Evolutionary conservation across 2,329 filamentous ascomycete genomes (phyloP).

Genomic region (Rhynchosporium agropyri): DNA sequence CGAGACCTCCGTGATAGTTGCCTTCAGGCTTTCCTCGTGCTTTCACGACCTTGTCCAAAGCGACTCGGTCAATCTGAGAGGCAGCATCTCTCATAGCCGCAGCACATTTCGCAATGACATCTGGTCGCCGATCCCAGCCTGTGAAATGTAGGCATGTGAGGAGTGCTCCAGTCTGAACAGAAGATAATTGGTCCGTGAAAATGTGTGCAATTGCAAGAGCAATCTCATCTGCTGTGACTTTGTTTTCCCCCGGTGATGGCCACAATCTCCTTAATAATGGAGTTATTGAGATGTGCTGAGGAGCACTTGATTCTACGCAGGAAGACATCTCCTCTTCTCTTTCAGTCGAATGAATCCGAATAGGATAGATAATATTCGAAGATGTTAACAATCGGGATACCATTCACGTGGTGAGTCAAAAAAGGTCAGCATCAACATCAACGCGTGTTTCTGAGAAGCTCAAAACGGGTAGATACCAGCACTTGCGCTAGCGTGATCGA

Average conservation of each 20-base stretch:
- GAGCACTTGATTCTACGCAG: slow-evolving; percentile 29
- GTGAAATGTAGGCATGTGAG: slow-evolving; percentile 93
- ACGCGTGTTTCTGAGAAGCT: not conserved
- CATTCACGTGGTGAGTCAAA: slow-evolving; percentile 2
- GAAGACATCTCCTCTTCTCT: slow-evolving; percentile 30
- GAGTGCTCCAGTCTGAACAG: slow-evolving; percentile 83
- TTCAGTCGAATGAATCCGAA: slow-evolving; percentile 8
- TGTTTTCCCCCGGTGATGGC: slow-evolving; percentile 51
- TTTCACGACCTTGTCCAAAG: slow-evolving; percentile 63
- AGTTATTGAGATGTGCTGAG: slow-evolving; percentile 55
- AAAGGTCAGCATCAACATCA: not conserved
- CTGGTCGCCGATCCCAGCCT: slow-evolving; percentile 77
- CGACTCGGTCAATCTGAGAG: slow-evolving; percentile 66
- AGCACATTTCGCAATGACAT: slow-evolving; percentile 85
- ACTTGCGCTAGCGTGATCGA: slow-evolving; percentile 1
- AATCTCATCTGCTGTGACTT: slow-evolving; percentile 77
- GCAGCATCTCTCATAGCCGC: slow-evolving; percentile 82
- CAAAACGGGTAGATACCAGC: not conserved
- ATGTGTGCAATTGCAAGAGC: slow-evolving; percentile 88
- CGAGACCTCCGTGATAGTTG: slow-evolving; percentile 78
- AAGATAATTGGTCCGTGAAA: slow-evolving; percentile 87
- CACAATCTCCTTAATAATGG: slow-evolving; percentile 74
- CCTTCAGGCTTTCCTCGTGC: slow-evolving; percentile 67
- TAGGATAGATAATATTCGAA: not conserved
- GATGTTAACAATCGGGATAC: not conserved